A percentile compares a stretch with the other conserved stretches of the same genome.
Evolutionary conservation across 1,284 basidiomycete species (phyloP).

Genomic region (Sanghuangporus weigelae): DNA sequence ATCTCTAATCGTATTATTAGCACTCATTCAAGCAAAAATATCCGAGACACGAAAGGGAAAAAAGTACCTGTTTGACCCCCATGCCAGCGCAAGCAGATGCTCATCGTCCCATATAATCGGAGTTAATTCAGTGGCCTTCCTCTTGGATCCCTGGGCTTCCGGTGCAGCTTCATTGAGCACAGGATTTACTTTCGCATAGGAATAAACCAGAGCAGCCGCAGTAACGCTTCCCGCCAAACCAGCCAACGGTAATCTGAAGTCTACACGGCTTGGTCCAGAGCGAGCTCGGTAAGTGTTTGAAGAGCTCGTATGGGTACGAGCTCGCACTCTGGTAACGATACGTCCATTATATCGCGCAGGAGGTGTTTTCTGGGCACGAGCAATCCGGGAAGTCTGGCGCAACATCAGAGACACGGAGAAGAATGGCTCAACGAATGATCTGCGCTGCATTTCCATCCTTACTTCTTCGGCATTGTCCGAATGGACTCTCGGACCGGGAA

Average conservation of each 20-base stretch:
- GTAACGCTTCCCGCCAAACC: background rate
- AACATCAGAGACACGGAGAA: background rate
- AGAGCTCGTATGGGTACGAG: background rate
- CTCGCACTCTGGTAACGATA: background rate
- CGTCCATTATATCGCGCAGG: background rate
- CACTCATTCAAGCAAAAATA: background rate
- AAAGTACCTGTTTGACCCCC: constrained; percentile 53
- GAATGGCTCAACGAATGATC: background rate
- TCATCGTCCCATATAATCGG: constrained; percentile 14
- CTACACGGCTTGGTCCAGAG: background rate
- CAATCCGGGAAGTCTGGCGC: background rate
- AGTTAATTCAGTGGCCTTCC: background rate
- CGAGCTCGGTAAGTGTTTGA: background rate
- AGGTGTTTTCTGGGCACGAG: background rate
- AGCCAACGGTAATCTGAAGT: background rate
- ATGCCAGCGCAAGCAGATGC: constrained; percentile 38
- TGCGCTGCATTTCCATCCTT: background rate
- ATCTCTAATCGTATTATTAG: constrained; percentile 31
- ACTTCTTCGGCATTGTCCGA: background rate
- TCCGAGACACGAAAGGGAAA: background rate
- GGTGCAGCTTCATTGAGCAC: background rate
- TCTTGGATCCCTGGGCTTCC: background rate
- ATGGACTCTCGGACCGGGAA: background rate
- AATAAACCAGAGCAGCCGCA: constrained; percentile 2
- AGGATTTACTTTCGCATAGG: background rate